Conservation (phyloP, 2,329 filamentous ascomycete species). For the Trichoderma semiorbis region DNA sequence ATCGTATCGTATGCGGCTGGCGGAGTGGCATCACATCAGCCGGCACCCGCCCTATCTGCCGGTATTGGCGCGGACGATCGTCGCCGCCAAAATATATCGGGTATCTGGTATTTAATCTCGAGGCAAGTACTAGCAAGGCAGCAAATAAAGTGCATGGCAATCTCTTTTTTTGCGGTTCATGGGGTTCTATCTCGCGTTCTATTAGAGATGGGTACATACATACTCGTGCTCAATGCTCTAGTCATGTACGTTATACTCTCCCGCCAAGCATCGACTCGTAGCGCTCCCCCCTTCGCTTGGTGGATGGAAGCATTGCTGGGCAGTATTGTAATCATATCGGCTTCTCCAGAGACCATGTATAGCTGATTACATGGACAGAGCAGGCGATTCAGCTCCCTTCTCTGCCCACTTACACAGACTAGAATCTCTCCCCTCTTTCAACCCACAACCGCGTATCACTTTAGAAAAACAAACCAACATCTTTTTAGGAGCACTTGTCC, state of each 20-base stretch:
- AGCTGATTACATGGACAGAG: background rate
- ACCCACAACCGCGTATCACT: background rate
- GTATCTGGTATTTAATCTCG: conserved; percentile 16
- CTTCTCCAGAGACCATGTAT: background rate
- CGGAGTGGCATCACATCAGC: conserved; percentile 13
- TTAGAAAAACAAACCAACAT: background rate
- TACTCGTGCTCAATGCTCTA: background rate
- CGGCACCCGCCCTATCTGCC: conserved; percentile 16
- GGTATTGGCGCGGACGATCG: conserved; percentile 14
- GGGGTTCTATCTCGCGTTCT: background rate
- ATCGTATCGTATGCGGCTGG: conserved; percentile 1
- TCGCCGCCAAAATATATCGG: conserved; percentile 13
- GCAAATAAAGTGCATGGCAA: background rate
- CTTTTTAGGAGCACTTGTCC: background rate
- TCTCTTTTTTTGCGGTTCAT: background rate
- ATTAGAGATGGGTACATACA: background rate
- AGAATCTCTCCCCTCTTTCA: background rate
- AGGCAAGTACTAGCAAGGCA: background rate
- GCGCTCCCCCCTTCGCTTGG: background rate
- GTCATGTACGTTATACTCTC: background rate
- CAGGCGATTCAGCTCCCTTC: background rate
- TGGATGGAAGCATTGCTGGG: background rate
- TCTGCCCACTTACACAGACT: background rate
- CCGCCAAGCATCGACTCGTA: background rate
- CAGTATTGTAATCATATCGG: background rate